Base-by-base conservation (phyloP, 2,329 filamentous ascomycete species). In the Colletotrichum siamense region DNA sequence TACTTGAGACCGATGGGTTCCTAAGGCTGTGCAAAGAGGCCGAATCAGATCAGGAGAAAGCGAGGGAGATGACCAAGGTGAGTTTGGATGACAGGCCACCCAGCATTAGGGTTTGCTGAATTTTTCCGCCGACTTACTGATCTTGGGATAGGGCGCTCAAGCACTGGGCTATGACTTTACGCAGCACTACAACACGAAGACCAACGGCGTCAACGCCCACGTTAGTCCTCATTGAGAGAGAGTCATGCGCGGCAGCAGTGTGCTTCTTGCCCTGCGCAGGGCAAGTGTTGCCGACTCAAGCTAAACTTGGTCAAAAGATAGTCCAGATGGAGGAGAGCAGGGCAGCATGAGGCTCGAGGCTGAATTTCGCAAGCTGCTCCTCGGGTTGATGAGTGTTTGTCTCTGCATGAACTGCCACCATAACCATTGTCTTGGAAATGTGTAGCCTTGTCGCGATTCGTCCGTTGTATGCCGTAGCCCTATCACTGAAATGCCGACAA, bases 81-180 rank as follows among this genome's bases (percentile, higher is more conserved):
- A 79, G 79, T 36, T 84, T 87, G 77, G 81, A 80, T 18, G 82
- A 87, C 64, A 69, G 44, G 44, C 59, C 34, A 61, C 32, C 36
- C 62, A 55, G 26, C 32, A 30, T 36, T 63, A n/a, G n/a, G 30
- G 13, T 64, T 49, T 22, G 32, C 18, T 55, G 15, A 9, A 13
- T 18, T 28, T 15, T 39, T 32, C 18, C 30, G 57, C 18, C 28
- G n/a, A 34, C 57, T 70, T 70, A 63, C 57, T 36, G 36, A 36
- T 68, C 22, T 55, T 59, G 57, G 59, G 15, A 39, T 63, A 55
- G 57, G 34, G 59, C 34, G 63, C 64, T n/a, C 64, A 65, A 65
- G 26, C 59, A 69, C 57, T 30, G 70, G 78, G 85, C 22, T 88
- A 88, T 70, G 86, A 88, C 75, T 87, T 87, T 67, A 86, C 84